These are phyloP conservation scores for Cryoendolithus antarcticus DNA, from an alignment of 2,329 filamentous ascomycete genomes.

Conservation along the genomic window DNA sequence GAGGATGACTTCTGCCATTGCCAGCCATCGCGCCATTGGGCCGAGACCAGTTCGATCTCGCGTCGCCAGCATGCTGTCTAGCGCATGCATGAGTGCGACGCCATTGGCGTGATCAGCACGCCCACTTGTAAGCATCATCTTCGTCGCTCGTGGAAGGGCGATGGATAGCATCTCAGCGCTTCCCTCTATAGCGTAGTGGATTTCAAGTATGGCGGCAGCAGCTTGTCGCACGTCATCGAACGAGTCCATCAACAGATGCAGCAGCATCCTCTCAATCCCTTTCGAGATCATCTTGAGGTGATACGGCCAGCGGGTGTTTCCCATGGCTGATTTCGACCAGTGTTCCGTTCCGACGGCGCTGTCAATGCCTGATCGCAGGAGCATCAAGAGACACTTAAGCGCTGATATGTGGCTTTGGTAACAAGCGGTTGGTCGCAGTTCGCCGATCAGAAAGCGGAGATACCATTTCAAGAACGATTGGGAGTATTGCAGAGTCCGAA, in stretches of 20 bases:
- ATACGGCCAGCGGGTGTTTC: slow-evolving; percentile 39
- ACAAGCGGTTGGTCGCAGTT: slow-evolving; percentile 68
- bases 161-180: background rate
- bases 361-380: slow-evolving; percentile 61
- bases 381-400: slow-evolving; percentile 54
- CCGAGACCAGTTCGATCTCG: too few relatives aligned
- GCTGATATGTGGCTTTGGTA: slow-evolving; percentile 83
- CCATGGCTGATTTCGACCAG: slow-evolving; percentile 36
- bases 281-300: slow-evolving; percentile 31
- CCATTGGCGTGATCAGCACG: slow-evolving; percentile 89
- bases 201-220: slow-evolving; percentile 27
- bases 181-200: background rate
- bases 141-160: slow-evolving; percentile 29
- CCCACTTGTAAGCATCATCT: slow-evolving; percentile 55
- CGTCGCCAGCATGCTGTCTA: slow-evolving; percentile 43
- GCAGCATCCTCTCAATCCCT: slow-evolving; percentile 46
- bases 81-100: slow-evolving; percentile 61
- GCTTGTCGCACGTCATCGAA: slow-evolving; percentile 77
- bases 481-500: slow-evolving; percentile 1
- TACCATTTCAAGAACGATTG: slow-evolving; percentile 60
- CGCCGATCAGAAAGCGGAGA: slow-evolving; percentile 54
- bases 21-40: slow-evolving; percentile 13
- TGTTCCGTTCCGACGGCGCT: slow-evolving; percentile 25
- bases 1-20: slow-evolving; percentile 53
- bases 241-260: slow-evolving; percentile 74